Conservation (phyloP, 352 stramenopile genomes). For the Albugo laibachii region DNA sequence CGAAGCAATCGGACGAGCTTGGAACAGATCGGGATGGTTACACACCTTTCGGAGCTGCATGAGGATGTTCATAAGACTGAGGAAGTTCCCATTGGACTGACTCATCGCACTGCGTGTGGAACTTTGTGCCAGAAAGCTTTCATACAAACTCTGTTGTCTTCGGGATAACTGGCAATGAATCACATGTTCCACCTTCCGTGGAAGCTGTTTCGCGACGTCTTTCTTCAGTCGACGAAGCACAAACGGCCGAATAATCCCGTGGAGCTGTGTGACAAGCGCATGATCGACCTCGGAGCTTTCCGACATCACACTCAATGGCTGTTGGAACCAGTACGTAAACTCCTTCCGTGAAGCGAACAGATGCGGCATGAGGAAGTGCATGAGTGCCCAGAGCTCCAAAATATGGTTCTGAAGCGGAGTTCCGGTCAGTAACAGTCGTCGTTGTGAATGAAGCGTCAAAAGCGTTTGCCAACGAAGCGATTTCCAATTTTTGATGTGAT, state of each 20-base stretch:
- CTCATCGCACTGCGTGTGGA: slow-evolving; percentile 85
- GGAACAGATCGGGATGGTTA: slow-evolving; percentile 98
- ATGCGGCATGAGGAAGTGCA: slow-evolving; percentile 98
- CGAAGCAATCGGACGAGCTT: slow-evolving; percentile 85
- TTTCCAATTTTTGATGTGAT: slow-evolving; percentile 99
- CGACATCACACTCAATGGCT: slow-evolving; percentile 82
- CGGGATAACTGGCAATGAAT: slow-evolving; percentile 87
- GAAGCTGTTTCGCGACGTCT: slow-evolving; percentile 95
- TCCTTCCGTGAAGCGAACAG: slow-evolving; percentile 86
- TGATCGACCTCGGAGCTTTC: slow-evolving; percentile 58
- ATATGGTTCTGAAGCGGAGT: slow-evolving; percentile 98
- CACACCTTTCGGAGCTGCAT: slow-evolving; percentile 97
- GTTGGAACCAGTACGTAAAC: slow-evolving; percentile 97
- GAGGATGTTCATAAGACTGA: slow-evolving; percentile 99
- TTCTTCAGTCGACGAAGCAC: slow-evolving; percentile 93
- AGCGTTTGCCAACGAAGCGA: slow-evolving; percentile 96
- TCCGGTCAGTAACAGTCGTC: slow-evolving; percentile 82
- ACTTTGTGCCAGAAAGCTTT: slow-evolving; percentile 95
- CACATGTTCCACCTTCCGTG: slow-evolving; percentile 94
- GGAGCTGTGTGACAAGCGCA: slow-evolving; percentile 84
- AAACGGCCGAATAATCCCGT: slow-evolving; percentile 97
- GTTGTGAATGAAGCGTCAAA: slow-evolving; percentile 93
- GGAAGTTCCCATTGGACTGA: slow-evolving; percentile 78
- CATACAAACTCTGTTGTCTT: slow-evolving; percentile 92
- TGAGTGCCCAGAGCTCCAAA: slow-evolving; percentile 94